Base-by-base conservation (phyloP, 1,284 basidiomycete genomes). In the Rhodofomes roseus region DNA sequence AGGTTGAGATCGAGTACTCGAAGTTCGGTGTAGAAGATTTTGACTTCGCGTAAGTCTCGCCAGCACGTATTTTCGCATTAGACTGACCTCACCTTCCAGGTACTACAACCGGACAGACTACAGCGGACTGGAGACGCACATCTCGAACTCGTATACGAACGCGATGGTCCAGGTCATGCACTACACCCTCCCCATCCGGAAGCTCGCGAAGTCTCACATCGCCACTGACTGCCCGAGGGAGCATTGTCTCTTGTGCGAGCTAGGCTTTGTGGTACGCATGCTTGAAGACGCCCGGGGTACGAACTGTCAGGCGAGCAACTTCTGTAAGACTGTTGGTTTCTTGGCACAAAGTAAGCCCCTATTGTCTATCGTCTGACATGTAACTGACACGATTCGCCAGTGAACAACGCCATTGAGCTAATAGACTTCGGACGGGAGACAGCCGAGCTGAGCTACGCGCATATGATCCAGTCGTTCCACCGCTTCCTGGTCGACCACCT, bases 21-120 rank as follows among this genome's bases (percentile, higher is more conserved):
- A 95, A 95, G 68, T 99, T 99, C 67, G 96, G 96, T n/a, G 93
- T 98, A 27, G 96, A 96, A 72, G 96, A 99, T 74, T 99, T 99
- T 70, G 97, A 99, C 73, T 99, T 99, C 70, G 96, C 84, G 92
- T 93, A 69, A n/a, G 59, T 57, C 2, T 8, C 14, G 31, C 22
- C 29, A 20, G 39, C 46, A 18, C n/a, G 11, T 22, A 23, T 22
- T 6, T 16, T 12, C 43, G 9, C 44, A 20, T 23, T 6, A 55
- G 25, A 41, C 25, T 8, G 57, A 43, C 48, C 46, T 57, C 18
- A 60, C 25, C 36, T 54, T 1, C 1, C 43, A 95, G 94, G 1
- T 97, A 93, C 71, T 97, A 95, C 76, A 97, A 97, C 74, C 87
- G 86, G 69, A 98, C 97, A 0, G 73, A 82, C 27, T 95, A 87